Conservation (phyloP, 208 protist genomes). For the Leishmania arabica region DNA sequence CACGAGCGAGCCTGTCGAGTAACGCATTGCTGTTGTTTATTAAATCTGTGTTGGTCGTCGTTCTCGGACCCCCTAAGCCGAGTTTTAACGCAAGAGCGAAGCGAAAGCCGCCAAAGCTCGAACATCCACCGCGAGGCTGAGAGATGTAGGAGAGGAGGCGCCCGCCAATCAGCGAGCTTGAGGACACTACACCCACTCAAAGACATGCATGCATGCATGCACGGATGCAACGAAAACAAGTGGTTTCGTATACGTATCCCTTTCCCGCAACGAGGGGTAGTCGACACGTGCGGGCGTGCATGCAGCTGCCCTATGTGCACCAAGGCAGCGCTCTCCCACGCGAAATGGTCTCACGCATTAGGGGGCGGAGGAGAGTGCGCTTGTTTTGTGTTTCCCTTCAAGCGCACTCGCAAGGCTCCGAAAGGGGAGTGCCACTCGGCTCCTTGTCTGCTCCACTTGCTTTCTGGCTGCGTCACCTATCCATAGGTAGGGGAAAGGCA, state of each 20-base stretch:
- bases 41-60: not conserved
- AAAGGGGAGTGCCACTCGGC: not conserved
- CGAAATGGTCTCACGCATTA: not conserved
- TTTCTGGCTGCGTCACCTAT: not conserved
- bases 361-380: not conserved
- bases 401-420: not conserved
- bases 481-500: not conserved
- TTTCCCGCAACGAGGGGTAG: too few species aligned
- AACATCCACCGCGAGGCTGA: not conserved
- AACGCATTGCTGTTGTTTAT: not conserved
- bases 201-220: not conserved
- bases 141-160: not conserved
- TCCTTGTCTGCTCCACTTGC: not conserved
- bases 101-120: not conserved
- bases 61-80: not conserved
- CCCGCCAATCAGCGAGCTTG: not conserved
- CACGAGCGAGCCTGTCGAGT: slow-evolving; percentile 3
- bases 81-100: not conserved
- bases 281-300: not conserved
- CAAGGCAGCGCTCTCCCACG: not conserved
- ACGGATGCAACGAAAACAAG: not conserved
- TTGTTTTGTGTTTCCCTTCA: not conserved
- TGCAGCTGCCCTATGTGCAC: not conserved
- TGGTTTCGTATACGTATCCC: not conserved
- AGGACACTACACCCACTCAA: not conserved